Conservation (phyloP, 148 eudicot species). For the Camellia lanceoleosa region DNA sequence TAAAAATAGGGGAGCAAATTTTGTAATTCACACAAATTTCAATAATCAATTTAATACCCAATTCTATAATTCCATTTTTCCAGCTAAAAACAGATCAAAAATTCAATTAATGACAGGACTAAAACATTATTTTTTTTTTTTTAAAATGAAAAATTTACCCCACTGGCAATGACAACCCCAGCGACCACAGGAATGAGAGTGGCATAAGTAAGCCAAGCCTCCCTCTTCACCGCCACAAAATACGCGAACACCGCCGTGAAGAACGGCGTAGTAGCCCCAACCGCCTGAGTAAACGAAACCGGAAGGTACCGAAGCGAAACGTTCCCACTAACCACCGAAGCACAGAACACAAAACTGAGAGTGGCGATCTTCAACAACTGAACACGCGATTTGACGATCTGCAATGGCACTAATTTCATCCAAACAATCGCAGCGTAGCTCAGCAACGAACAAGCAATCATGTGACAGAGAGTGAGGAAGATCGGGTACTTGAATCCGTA, state of each 20-base stretch:
- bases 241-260: constrained; percentile 79
- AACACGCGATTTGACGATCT: constrained; percentile 54
- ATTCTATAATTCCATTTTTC: neutral
- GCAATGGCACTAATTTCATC: constrained; percentile 72
- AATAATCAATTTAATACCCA: constrained; percentile 3
- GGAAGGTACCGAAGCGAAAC: constrained; percentile 70
- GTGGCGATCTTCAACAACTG: constrained; percentile 67
- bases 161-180: constrained; percentile 81
- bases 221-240: constrained; percentile 61
- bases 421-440: constrained; percentile 69
- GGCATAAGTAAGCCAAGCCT: constrained; percentile 65
- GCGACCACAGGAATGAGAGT: constrained; percentile 76
- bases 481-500: constrained; percentile 91
- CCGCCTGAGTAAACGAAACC: constrained; percentile 74
- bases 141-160: constrained; percentile 37
- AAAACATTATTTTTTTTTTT: neutral
- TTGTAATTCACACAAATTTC: too few species aligned
- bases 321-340: constrained; percentile 76
- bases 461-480: constrained; percentile 87
- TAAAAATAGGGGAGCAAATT: neutral
- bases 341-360: constrained; percentile 61
- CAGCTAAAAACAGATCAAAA: neutral
- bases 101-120: neutral
- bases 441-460: constrained; percentile 81
- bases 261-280: constrained; percentile 85